Conservation (phyloP, 768 basidiomycete species). For the Vishniacozyma victoriae region DNA sequence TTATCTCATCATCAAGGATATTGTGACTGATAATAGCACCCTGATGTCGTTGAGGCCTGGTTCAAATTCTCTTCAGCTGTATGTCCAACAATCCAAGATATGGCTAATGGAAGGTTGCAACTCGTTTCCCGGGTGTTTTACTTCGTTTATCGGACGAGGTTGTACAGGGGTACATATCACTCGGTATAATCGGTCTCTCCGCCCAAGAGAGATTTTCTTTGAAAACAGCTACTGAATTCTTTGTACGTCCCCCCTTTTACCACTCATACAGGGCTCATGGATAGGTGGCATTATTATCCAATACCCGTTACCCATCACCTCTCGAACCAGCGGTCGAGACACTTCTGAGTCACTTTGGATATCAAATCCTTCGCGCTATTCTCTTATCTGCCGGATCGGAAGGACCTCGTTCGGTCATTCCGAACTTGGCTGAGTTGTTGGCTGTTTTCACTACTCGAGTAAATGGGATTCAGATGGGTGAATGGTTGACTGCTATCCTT, state of each 20-base stretch:
- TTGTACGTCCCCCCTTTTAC: slow-evolving; percentile 53
- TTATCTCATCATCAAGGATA: background rate
- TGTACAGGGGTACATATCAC: slow-evolving; percentile 64
- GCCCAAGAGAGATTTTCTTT: slow-evolving; percentile 81
- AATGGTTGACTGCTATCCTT: slow-evolving; percentile 70
- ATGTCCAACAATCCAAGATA: slow-evolving; percentile 23
- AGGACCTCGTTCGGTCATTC: slow-evolving; percentile 73
- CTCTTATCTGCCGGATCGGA: slow-evolving; percentile 75
- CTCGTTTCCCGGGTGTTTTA: slow-evolving; percentile 39
- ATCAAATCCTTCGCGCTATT: slow-evolving; percentile 60
- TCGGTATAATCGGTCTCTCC: slow-evolving; percentile 60
- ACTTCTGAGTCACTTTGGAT: slow-evolving; percentile 51
- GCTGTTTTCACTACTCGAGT: slow-evolving; percentile 60
- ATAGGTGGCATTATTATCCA: slow-evolving; percentile 59
- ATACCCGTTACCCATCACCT: slow-evolving; percentile 52
- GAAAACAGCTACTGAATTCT: slow-evolving; percentile 71
- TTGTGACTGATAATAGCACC: slow-evolving; percentile 57
- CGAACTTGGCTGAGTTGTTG: slow-evolving; percentile 77
- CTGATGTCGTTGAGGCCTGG: slow-evolving; percentile 84
- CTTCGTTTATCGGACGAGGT: slow-evolving; percentile 55
- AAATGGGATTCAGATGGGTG: slow-evolving; percentile 53
- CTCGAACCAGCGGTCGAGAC: slow-evolving; percentile 51
- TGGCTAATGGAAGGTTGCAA: slow-evolving; percentile 23
- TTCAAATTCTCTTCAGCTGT: slow-evolving; percentile 77
- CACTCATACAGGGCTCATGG: slow-evolving; percentile 59